Percentiles rank a stretch among this genome's conserved stretches.
Evolutionary conservation across 208 protist genomes (phyloP).

Genomic region (Trypanosoma boissoni): DNA sequence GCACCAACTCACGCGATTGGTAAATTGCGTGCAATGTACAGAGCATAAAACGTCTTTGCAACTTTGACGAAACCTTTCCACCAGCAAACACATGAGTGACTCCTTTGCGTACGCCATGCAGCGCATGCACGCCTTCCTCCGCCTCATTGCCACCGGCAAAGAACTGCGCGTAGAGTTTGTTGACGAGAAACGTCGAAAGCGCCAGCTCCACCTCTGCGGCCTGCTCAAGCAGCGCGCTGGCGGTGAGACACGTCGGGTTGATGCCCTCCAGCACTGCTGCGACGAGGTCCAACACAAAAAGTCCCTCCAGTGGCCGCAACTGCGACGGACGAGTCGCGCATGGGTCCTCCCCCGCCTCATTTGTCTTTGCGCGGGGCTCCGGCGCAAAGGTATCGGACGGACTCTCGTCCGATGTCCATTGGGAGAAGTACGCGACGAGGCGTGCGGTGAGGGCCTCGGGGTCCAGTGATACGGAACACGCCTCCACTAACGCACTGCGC

Average conservation of each 20-base stretch:
- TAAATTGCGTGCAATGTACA: conserved; percentile 54
- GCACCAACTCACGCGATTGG: conserved; percentile 55
- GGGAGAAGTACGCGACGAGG: conserved; percentile 31
- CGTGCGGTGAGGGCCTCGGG: conserved; percentile 52
- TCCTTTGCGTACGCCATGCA: not conserved
- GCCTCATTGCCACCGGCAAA: conserved; percentile 7
- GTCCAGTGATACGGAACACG: conserved; percentile 49
- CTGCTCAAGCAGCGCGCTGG: conserved; percentile 61
- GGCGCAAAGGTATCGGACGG: too few relatives aligned
- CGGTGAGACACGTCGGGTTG: conserved; percentile 57
- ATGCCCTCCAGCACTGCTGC: conserved; percentile 64
- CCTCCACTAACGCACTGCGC: conserved; percentile 37
- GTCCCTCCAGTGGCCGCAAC: conserved; percentile 27
- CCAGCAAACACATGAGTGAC: conserved; percentile 1
- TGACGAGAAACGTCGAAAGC: conserved; percentile 42
- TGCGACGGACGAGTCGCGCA: not conserved
- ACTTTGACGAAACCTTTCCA: conserved; percentile 7
- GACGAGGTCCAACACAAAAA: conserved; percentile 62
- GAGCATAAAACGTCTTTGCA: conserved; percentile 30
- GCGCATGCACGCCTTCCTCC: conserved; percentile 6
- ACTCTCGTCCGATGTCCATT: conserved; percentile 21
- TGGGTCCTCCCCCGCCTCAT: not conserved
- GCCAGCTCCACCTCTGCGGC: conserved; percentile 77
- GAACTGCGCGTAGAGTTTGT: conserved; percentile 22
- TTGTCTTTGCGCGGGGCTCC: too few relatives aligned